phyloP scores from a whole-genome alignment of 2,329 filamentous ascomycete species.

The Lasiodiplodia hormozganensis region DNA sequence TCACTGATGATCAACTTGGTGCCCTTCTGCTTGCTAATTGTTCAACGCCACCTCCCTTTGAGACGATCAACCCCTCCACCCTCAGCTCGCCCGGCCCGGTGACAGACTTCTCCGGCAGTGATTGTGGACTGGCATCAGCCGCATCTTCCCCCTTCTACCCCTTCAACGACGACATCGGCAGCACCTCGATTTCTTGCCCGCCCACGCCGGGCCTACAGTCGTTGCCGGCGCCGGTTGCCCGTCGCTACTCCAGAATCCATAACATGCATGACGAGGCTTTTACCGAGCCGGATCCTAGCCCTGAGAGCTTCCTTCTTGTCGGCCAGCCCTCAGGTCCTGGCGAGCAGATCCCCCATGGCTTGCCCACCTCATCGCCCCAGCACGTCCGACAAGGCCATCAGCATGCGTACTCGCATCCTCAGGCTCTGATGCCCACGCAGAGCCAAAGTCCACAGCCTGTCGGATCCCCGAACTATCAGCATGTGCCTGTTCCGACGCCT shows the following conservation, averaged over 20 bases:
- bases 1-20: not conserved
- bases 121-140: not conserved
- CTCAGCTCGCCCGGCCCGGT: conserved; percentile 10
- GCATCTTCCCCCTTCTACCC: not conserved
- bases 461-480: not conserved
- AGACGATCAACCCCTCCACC: conserved; percentile 15
- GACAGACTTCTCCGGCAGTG: not conserved
- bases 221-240: not conserved
- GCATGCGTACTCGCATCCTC: not conserved
- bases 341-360: no score
- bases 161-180: not conserved
- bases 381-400: not conserved
- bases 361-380: not conserved
- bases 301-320: not conserved
- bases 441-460: not conserved
- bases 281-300: not conserved
- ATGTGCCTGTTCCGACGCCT: not conserved
- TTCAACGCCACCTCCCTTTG: conserved; percentile 14
- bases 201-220: not conserved
- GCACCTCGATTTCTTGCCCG: not conserved
- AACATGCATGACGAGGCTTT: not conserved
- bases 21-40: not conserved
- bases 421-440: rapidly evolving
- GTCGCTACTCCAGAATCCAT: not conserved
- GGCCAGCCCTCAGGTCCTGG: not conserved